phyloP scores from a whole-genome alignment of 2,329 filamentous ascomycete species.

The Pseudogymnoascus sp. region DNA sequence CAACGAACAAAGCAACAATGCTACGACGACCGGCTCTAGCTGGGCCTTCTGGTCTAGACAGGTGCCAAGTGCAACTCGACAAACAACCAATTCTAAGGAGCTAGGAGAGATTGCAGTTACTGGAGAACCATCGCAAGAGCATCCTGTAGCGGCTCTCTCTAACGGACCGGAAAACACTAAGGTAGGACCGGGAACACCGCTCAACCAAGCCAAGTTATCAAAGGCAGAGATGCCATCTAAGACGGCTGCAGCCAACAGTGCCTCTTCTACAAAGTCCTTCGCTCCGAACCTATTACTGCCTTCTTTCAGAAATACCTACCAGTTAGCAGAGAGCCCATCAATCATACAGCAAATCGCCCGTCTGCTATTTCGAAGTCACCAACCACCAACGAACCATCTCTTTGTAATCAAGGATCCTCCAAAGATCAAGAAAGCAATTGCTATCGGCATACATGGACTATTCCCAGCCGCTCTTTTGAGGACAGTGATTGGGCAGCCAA shows the following conservation, averaged over 20 bases:
- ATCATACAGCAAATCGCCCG: constrained; percentile 59
- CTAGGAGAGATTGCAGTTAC: constrained; percentile 48
- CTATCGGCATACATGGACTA: constrained; percentile 89
- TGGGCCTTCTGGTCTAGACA: constrained; percentile 72
- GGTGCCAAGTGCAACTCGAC: constrained; percentile 20
- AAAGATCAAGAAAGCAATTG: constrained; percentile 75
- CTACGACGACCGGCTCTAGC: constrained; percentile 45
- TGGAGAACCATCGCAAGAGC: constrained; percentile 47
- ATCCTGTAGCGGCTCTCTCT: constrained; percentile 27
- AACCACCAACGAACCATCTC: constrained; percentile 59
- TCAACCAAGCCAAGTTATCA: neutral
- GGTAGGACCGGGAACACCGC: neutral
- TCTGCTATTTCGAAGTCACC: constrained; percentile 47
- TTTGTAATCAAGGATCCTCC: constrained; percentile 60
- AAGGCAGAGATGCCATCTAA: neutral
- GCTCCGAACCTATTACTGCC: constrained; percentile 60
- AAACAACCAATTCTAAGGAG: constrained; percentile 13
- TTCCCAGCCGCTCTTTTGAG: constrained; percentile 82
- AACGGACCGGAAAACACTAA: neutral
- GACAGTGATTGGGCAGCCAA: constrained; percentile 89
- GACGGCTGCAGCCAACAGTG: neutral
- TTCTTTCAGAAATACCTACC: constrained; percentile 61
- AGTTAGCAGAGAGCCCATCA: constrained; percentile 57
- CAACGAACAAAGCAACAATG: constrained; percentile 32
- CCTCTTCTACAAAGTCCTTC: constrained; percentile 24